Evolutionary conservation across 352 stramenopile species (phyloP).

Genomic region (Pythium dissotocum): DNA sequence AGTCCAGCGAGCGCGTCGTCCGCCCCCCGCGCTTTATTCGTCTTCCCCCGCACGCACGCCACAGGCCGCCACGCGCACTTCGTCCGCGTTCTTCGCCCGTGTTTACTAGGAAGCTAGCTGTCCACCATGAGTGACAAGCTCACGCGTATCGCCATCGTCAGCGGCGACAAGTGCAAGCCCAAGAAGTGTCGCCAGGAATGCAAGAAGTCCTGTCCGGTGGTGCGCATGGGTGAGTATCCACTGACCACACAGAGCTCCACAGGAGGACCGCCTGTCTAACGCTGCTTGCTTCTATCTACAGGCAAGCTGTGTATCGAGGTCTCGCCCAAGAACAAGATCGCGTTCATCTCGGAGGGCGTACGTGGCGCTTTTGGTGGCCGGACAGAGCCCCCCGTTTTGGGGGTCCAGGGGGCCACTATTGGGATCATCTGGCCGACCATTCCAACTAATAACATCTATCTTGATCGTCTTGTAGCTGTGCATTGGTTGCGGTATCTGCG

Average conservation of each 20-base stretch:
- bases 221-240: constrained; percentile 90
- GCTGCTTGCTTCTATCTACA: constrained; percentile 13
- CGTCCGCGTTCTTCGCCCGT: too few species aligned
- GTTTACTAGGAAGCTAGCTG: neutral
- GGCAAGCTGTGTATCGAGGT: constrained; percentile 99
- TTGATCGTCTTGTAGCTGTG: constrained; percentile 83
- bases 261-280: constrained; percentile 12
- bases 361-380: neutral
- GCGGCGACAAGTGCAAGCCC: constrained; percentile 98
- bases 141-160: constrained; percentile 99
- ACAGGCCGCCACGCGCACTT: neutral
- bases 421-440: neutral
- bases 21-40: constrained; percentile 1
- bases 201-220: constrained; percentile 98
- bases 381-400: constrained; percentile 9
- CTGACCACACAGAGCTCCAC: too few species aligned
- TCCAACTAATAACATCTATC: constrained; percentile 4
- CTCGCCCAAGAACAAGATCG: constrained; percentile 94
- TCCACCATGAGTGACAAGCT: constrained; percentile 87
- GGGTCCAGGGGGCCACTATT: constrained; percentile 23
- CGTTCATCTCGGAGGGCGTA: constrained; percentile 96
- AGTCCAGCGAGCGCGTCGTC: neutral
- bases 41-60: neutral
- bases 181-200: constrained; percentile 99
- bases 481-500: constrained; percentile 99